phyloP scores from a whole-genome alignment of 1,139 yeast genomes.

The Kluyveromyces marxianus region DNA sequence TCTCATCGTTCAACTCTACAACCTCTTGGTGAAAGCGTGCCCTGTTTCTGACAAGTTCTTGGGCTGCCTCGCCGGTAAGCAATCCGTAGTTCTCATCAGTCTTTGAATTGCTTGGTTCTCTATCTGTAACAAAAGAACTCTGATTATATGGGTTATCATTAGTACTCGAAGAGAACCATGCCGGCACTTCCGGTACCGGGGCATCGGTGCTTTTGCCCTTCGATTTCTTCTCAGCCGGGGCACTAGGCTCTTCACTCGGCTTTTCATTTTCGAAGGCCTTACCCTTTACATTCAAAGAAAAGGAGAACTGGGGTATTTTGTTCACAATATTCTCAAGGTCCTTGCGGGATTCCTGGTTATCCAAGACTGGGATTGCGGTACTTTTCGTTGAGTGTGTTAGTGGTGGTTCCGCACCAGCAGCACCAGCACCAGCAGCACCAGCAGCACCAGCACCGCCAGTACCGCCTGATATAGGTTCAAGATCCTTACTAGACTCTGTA shows the following conservation, averaged over 20 bases:
- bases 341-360: slow-evolving; percentile 15
- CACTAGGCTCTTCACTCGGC: slow-evolving; percentile 10
- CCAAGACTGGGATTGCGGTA: slow-evolving; percentile 5
- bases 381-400: background rate
- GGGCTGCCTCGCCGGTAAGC: slow-evolving; percentile 5
- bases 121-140: slow-evolving; percentile 3
- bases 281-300: background rate
- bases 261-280: slow-evolving; percentile 8
- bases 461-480: too few relatives aligned
- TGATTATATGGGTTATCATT: background rate
- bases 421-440: too few relatives aligned
- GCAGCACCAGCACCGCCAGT: too few relatives aligned
- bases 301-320: slow-evolving; percentile 16
- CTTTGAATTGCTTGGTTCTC: background rate
- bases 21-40: background rate
- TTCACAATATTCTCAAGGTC: slow-evolving; percentile 16
- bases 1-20: background rate
- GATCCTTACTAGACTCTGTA: too few relatives aligned
- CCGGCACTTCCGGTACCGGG: slow-evolving; percentile 2
- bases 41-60: slow-evolving; percentile 6
- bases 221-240: background rate
- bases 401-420: background rate
- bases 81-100: background rate
- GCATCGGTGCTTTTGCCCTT: background rate
- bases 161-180: slow-evolving; percentile 4